Evolutionary conservation across 192 early-diverging fungal species (phyloP).

Genomic region (Coemansia sp.): DNA sequence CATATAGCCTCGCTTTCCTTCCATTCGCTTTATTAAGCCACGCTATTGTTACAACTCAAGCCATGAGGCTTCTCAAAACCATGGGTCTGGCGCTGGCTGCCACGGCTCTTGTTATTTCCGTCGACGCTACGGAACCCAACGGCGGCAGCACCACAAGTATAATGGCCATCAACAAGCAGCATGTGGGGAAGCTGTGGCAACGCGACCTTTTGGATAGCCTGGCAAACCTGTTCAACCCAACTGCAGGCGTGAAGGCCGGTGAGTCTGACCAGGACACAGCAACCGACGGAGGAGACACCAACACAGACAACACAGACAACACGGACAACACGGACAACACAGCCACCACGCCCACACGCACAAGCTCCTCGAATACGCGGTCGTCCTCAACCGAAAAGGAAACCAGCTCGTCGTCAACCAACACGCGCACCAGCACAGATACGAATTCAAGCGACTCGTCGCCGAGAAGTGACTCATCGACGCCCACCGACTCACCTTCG

Average conservation of each 20-base stretch:
- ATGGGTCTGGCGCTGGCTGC: slow-evolving; percentile 37
- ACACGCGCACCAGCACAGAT: background rate
- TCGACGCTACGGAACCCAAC: background rate
- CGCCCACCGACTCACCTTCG: slow-evolving; percentile 4
- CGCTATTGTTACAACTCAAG: background rate
- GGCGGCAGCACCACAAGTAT: background rate
- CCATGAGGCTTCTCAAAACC: slow-evolving; percentile 16
- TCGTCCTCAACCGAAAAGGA: no score
- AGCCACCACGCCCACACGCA: slow-evolving; percentile 1
- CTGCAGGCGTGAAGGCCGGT: background rate
- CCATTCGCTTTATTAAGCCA: slow-evolving; percentile 4
- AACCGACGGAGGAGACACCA: background rate
- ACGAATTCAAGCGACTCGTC: slow-evolving; percentile 8
- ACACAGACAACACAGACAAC: slow-evolving; percentile 5
- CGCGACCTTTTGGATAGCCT: slow-evolving; percentile 26
- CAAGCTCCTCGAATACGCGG: no score
- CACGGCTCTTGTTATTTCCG: slow-evolving; percentile 6
- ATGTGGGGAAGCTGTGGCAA: background rate
- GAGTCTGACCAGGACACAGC: slow-evolving; percentile 1
- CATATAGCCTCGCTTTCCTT: background rate
- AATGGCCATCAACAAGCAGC: background rate
- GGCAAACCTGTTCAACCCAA: slow-evolving; percentile 7
- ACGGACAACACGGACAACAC: background rate
- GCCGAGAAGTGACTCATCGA: background rate
- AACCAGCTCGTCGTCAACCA: background rate